Base-by-base conservation (phyloP, 345 rosid species). In the Psidium friedrichsthalianum region DNA sequence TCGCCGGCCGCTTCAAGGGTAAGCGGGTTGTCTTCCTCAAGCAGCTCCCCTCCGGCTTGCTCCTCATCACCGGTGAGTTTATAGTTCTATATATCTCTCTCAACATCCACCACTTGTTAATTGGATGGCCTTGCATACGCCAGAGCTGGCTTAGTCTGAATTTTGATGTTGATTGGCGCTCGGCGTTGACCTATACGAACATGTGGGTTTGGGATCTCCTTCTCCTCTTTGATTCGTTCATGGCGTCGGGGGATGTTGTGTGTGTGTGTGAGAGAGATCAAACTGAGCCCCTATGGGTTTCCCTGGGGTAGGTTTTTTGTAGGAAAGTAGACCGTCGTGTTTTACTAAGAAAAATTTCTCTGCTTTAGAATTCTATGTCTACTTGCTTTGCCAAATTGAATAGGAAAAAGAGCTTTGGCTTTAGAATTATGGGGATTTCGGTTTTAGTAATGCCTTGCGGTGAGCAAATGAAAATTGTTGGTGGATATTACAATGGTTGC, bases 31-130 rank as follows among this genome's bases (percentile, higher is more conserved):
- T 94, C 82, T 95, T 95, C 64, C 36, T 96, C 69, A 95, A 95
- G 93, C 96, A 96, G 87, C 98, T 96, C 86, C 6, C 96, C 22
- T 96, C 98, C 84, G 99, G 98, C 56, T 88, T 96, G 89, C 98
- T 96, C 88, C 89, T 96, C 9, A 89, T 96, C 51, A 91, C 98
- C 14, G 99, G 98, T 95, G 25, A 85, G 94, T 69, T 36, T 24
- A 8, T 69, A 44, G 13, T 36, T 42, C 47, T 1, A 24, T 47
- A 36, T 69, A 36, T 69, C 80, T 36, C 78, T 64, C 47, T 69
- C 78, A 27, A 55, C 57, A 55, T 21, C 57, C 57, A 20, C 4
- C 10, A 55, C 25, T 56, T 9, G 59, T 11, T 56, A 22, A 56
- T 56, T 24, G 3, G 52, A 82, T 6, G 56, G 8, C 56, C 56